A percentile compares a stretch with the other conserved stretches of the same genome.
These are phyloP conservation scores for Tulasnella sp. DNA, from an alignment of 768 basidiomycete genomes.

Conservation along the genomic window DNA sequence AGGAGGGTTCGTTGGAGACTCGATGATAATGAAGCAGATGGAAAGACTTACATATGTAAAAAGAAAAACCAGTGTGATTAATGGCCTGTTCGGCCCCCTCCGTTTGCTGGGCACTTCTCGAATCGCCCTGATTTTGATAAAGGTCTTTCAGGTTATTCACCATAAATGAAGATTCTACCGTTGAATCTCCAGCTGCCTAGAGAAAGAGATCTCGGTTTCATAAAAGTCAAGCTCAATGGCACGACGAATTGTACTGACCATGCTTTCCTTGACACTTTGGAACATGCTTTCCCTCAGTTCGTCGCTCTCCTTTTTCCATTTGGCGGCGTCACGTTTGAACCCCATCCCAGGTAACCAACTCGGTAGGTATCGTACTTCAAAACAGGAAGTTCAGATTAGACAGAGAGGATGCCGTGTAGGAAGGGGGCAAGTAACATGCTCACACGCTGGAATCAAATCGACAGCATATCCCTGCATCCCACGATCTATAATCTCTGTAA, in stretches of 20 bases:
- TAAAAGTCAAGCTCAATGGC: background rate
- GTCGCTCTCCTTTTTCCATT: background rate
- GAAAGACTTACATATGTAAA: background rate
- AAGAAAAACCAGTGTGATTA: background rate
- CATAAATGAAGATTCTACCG: background rate
- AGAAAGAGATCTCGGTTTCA: background rate
- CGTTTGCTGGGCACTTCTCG: background rate
- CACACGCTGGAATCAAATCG: background rate
- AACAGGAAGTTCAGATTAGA: background rate
- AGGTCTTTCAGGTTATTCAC: background rate
- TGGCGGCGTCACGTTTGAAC: background rate
- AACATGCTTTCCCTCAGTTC: background rate
- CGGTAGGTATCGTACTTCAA: constrained; percentile 6
- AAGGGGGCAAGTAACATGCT: background rate
- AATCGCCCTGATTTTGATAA: background rate
- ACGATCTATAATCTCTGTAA: background rate
- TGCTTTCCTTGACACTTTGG: background rate
- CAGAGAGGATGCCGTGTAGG: background rate
- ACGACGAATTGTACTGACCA: background rate
- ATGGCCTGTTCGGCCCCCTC: background rate
- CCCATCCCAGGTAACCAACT: constrained; percentile 16
- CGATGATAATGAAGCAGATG: background rate
- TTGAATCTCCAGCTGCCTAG: background rate
- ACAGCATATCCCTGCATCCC: background rate
- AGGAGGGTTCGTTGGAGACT: background rate